Evolutionary conservation across 495 filamentous ascomycete species (phyloP).

Genomic region (Astrothelium macrocarpum): DNA sequence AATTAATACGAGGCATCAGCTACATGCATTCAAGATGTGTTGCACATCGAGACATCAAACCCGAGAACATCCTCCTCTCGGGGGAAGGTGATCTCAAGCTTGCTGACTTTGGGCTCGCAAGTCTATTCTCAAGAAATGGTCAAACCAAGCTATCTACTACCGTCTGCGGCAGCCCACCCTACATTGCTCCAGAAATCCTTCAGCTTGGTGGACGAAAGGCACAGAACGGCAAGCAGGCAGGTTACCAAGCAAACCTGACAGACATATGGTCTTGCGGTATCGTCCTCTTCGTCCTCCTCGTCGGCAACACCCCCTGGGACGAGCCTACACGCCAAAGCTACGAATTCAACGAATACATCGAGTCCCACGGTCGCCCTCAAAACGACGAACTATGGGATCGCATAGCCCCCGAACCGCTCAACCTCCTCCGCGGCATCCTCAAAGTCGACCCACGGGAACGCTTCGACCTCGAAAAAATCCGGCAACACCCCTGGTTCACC

Average conservation of each 20-base stretch:
- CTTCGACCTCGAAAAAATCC: constrained; percentile 82
- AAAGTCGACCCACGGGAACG: constrained; percentile 62
- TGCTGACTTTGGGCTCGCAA: constrained; percentile 92
- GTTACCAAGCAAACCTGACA: constrained; percentile 73
- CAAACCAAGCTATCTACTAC: constrained; percentile 68
- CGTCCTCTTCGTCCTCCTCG: constrained; percentile 87
- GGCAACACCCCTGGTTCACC: constrained; percentile 92
- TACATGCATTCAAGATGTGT: constrained; percentile 72
- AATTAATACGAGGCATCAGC: constrained; percentile 79
- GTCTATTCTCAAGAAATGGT: constrained; percentile 83
- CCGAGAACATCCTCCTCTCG: constrained; percentile 43
- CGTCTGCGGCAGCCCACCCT: constrained; percentile 92
- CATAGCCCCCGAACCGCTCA: constrained; percentile 65
- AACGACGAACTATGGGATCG: constrained; percentile 79
- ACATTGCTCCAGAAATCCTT: constrained; percentile 86
- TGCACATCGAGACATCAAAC: constrained; percentile 39
- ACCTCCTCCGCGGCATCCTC: constrained; percentile 91
- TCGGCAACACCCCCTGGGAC: constrained; percentile 97
- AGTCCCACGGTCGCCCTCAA: constrained; percentile 59
- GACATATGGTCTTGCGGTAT: constrained; percentile 98
- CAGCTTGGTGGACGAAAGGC: constrained; percentile 23
- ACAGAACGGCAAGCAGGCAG: constrained; percentile 41
- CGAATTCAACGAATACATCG: constrained; percentile 63
- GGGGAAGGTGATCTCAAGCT: constrained; percentile 83
- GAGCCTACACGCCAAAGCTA: constrained; percentile 57